A percentile compares a stretch with the other conserved stretches of the same genome.
Evolutionary conservation across 129 eudicot genomes (phyloP).

Genomic region (sunflower (Helianthus annuus)): HanXRQr2.0-SUNRISE NC_035434.2:141195137-141195636

Average conservation of each 20-base stretch:
- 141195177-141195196: too few relatives aligned
- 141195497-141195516: too few relatives aligned
- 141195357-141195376: constrained; percentile 59
- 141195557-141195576: too few relatives aligned
- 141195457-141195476: background rate
- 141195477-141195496: background rate
- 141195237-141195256: constrained; percentile 80
- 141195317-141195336: background rate
- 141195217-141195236: constrained; percentile 83
- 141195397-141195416: constrained; percentile 64
- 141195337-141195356: constrained; percentile 67
- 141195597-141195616: too few relatives aligned
- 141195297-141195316: background rate
- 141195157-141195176: too few relatives aligned
- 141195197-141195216: too few relatives aligned
- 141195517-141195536: too few relatives aligned
- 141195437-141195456: background rate
- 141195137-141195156: too few relatives aligned
- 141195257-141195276: constrained; percentile 35
- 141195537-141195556: too few relatives aligned
- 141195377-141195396: constrained; percentile 65
- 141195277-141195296: background rate
- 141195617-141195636: too few relatives aligned
- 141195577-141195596: too few relatives aligned
- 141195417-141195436: background rate